These are phyloP conservation scores for Alternaria dauci DNA, from an alignment of 2,329 filamentous ascomycete genomes.

Conservation along the genomic window DNA sequence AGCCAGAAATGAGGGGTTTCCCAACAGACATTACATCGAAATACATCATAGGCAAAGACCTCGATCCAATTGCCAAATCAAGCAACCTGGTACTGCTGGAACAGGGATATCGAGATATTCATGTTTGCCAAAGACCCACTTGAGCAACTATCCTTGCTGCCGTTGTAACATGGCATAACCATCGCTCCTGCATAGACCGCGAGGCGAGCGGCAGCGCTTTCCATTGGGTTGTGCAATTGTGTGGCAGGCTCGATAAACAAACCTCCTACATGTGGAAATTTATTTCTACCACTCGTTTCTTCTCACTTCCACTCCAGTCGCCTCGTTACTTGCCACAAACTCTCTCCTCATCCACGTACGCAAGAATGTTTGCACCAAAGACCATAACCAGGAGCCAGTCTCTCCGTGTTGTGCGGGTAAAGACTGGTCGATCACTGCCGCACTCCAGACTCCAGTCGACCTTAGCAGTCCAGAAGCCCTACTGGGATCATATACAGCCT, in stretches of 20 bases:
- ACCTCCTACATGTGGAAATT: not conserved
- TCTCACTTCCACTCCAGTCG: not conserved
- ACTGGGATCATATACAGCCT: slow-evolving; percentile 61
- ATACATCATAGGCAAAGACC: not conserved
- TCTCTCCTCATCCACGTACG: not conserved
- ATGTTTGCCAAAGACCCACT: slow-evolving; percentile 4
- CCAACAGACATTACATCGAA: not conserved
- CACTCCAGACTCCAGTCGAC: slow-evolving; percentile 24
- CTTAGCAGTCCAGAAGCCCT: slow-evolving; percentile 37
- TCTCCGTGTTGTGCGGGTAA: too few relatives aligned
- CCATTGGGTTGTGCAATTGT: slow-evolving; percentile 2
- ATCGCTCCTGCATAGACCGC: slow-evolving; percentile 1
- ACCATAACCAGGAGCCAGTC: slow-evolving; percentile 4
- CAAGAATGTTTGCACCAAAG: slow-evolving; percentile 12
- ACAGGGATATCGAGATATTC: not conserved
- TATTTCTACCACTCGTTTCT: not conserved
- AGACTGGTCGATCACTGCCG: too few relatives aligned
- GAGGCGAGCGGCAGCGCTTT: slow-evolving; percentile 1
- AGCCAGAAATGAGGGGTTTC: not conserved
- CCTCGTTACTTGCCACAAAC: not conserved
- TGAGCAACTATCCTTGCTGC: not conserved
- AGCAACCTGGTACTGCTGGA: not conserved
- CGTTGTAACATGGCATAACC: not conserved
- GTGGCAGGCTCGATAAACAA: not conserved
- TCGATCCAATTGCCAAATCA: not conserved